A percentile compares a stretch with the other conserved stretches of the same genome.
These are phyloP conservation scores for Cystoisospora suis DNA, from an alignment of 169 alveolate genomes.

Conservation along the genomic window DNA sequence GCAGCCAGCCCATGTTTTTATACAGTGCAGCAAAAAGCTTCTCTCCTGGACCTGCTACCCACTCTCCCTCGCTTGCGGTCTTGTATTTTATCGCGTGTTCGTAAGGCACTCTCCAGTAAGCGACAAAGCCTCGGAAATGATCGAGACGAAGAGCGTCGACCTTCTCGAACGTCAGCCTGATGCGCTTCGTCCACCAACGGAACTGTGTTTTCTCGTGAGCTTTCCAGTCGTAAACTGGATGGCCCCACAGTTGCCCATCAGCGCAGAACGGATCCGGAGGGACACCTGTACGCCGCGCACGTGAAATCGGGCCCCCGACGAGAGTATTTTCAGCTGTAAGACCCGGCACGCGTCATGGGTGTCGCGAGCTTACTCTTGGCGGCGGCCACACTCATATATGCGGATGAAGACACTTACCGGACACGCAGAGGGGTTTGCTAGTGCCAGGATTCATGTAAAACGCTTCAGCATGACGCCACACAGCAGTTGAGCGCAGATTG, in stretches of 20 bases:
- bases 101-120: constrained; percentile 65
- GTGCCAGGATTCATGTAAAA: too few relatives aligned
- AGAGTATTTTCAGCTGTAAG: too few relatives aligned
- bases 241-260: constrained; percentile 68
- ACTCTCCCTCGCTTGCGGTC: constrained; percentile 63
- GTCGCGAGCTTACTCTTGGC: too few relatives aligned
- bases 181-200: constrained; percentile 65
- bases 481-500: too few relatives aligned
- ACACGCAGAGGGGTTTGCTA: too few relatives aligned
- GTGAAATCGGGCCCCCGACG: too few relatives aligned
- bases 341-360: too few relatives aligned
- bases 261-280: constrained; percentile 65
- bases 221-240: constrained; percentile 65
- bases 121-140: constrained; percentile 65
- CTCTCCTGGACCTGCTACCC: constrained; percentile 62
- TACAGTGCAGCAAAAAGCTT: constrained; percentile 52
- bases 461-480: too few relatives aligned
- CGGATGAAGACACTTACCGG: too few relatives aligned
- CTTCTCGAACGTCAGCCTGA: constrained; percentile 40
- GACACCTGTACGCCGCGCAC: constrained; percentile 40
- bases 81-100: constrained; percentile 49
- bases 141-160: constrained; percentile 61
- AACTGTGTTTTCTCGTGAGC: constrained; percentile 51
- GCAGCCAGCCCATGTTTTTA: constrained; percentile 63
- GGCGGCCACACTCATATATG: too few relatives aligned